Conservation (phyloP, 352 stramenopile genomes). For the Globisporangium uncinulatum region DNA sequence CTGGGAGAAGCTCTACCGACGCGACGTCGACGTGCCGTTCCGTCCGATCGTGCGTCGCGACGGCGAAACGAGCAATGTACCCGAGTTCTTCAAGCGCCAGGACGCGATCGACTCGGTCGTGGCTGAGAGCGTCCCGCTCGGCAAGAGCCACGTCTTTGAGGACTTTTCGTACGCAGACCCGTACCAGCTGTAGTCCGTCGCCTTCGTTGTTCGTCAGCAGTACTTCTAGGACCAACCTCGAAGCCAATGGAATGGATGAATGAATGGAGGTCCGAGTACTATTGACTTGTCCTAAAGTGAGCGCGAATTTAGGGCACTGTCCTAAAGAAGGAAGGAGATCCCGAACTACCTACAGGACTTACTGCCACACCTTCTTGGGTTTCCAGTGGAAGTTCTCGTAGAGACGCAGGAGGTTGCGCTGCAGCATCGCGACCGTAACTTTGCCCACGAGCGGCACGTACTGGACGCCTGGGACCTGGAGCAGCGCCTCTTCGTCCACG, state of each 20-base stretch:
- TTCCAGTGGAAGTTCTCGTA: constrained; percentile 96
- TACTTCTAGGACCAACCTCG: too few relatives aligned
- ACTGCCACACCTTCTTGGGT: constrained; percentile 83
- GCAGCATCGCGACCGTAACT: constrained; percentile 95
- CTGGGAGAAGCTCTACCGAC: constrained; percentile 54
- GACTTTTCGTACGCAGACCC: constrained; percentile 78
- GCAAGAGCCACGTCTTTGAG: constrained; percentile 67
- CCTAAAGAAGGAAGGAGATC: too few relatives aligned
- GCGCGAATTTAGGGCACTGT: background rate
- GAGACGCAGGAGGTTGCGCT: constrained; percentile 94
- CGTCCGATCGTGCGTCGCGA: constrained; percentile 78
- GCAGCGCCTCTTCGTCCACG: constrained; percentile 89
- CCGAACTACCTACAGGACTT: too few relatives aligned
- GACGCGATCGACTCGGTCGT: constrained; percentile 70
- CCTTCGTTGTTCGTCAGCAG: too few relatives aligned
- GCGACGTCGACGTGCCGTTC: constrained; percentile 87
- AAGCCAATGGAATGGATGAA: too few relatives aligned
- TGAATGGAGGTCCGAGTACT: too few relatives aligned
- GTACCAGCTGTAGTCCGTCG: constrained; percentile 54
- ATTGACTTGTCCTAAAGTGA: too few relatives aligned
- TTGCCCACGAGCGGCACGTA: constrained; percentile 96
- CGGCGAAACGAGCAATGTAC: constrained; percentile 70
- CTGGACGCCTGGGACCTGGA: constrained; percentile 88
- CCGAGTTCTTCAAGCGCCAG: constrained; percentile 79
- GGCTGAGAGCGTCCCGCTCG: constrained; percentile 39